Conservation (phyloP, 2,329 filamentous ascomycete species). For the Sordariomycetes sp. region DNA sequence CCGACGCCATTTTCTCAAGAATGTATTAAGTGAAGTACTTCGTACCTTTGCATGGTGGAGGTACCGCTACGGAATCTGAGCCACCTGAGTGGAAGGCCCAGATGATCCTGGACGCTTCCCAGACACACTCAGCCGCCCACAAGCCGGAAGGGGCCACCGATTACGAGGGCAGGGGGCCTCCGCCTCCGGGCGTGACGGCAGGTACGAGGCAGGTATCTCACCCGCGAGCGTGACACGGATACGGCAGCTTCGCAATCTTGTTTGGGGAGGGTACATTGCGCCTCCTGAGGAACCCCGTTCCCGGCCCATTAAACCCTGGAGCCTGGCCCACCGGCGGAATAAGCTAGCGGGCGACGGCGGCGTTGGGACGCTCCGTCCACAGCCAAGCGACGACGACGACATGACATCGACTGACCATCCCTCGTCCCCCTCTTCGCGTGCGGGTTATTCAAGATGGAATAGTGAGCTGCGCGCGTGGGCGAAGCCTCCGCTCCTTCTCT, state of each 20-base stretch:
- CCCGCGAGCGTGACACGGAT: background rate
- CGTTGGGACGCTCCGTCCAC: background rate
- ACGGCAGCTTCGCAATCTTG: background rate
- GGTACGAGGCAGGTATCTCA: background rate
- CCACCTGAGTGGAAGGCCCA: no score
- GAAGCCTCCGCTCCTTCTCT: background rate
- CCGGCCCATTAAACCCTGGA: background rate
- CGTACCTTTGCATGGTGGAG: background rate
- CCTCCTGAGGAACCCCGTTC: background rate
- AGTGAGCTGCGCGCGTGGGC: background rate
- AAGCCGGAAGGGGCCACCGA: background rate
- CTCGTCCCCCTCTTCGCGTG: background rate
- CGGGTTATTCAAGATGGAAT: background rate
- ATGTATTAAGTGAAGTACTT: background rate
- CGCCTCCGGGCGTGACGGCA: background rate
- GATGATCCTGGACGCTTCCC: background rate
- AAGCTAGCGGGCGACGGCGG: background rate
- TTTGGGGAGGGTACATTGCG: background rate
- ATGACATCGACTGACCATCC: conserved; percentile 2
- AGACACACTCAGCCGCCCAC: background rate
- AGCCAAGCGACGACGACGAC: conserved; percentile 1
- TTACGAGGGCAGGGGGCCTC: background rate
- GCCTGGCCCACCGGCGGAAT: background rate
- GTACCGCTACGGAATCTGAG: background rate
- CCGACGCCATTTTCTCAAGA: background rate